Evolutionary conservation across 129 eudicot genomes (phyloP).

Genomic region (Tagetes patula): DNA sequence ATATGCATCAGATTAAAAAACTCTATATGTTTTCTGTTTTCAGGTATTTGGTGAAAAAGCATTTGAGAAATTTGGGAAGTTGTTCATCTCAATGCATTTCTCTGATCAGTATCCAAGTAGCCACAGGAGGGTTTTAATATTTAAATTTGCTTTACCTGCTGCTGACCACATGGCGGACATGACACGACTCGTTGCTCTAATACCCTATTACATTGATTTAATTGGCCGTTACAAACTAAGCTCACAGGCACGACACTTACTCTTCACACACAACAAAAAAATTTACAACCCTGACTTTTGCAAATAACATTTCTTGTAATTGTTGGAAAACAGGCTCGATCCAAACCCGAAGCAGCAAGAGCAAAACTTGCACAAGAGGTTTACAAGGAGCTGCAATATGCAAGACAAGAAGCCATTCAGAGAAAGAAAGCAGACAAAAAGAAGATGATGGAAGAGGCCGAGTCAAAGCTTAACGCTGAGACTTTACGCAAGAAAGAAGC

Average conservation of each 20-base stretch:
- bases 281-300: neutral
- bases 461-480: conserved; percentile 81
- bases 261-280: neutral
- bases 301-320: conserved; percentile 2
- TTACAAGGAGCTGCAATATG: conserved; percentile 73
- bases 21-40: neutral
- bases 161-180: conserved; percentile 73
- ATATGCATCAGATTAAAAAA: neutral
- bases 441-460: conserved; percentile 84
- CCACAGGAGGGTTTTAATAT: conserved; percentile 70
- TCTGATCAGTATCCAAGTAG: conserved; percentile 79
- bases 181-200: conserved; percentile 71
- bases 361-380: conserved; percentile 86
- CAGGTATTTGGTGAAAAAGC: conserved; percentile 92
- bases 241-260: conserved; percentile 56
- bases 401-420: conserved; percentile 86
- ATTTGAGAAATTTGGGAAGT: conserved; percentile 71
- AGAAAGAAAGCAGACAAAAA: conserved; percentile 80
- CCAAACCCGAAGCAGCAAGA: conserved; percentile 83
- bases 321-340: conserved; percentile 60
- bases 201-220: conserved; percentile 84
- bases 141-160: conserved; percentile 84
- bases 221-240: conserved; percentile 88
- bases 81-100: conserved; percentile 85
- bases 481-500: conserved; percentile 87